Evolutionary conservation across 2,329 filamentous ascomycete genomes (phyloP).

Genomic region (Xylariaceae sp.): DNA sequence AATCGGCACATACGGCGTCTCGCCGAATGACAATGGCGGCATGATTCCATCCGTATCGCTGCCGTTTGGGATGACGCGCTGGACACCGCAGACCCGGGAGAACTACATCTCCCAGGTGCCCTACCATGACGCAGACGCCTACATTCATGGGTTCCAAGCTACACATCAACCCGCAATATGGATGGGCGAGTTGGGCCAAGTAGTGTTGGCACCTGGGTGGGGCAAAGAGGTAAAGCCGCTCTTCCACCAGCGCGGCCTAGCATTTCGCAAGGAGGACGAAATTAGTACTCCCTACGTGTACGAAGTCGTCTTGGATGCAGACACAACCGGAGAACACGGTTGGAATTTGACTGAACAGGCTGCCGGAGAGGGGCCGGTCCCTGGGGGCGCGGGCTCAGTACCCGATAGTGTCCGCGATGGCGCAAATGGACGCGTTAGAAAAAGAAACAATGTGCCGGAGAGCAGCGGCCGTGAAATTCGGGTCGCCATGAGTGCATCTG

Average conservation of each 20-base stretch:
- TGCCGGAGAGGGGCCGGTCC: conserved; percentile 39
- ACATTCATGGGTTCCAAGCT: conserved; percentile 52
- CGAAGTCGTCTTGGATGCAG: conserved; percentile 45
- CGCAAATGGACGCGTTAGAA: conserved; percentile 43
- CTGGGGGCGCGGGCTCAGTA: conserved; percentile 44
- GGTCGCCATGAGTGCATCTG: conserved; percentile 45
- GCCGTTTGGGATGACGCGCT: conserved; percentile 54
- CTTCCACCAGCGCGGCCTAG: conserved; percentile 46
- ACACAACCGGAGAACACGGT: conserved; percentile 36
- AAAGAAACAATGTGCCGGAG: conserved; percentile 18
- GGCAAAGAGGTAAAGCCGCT: conserved; percentile 33
- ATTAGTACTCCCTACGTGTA: conserved; percentile 49
- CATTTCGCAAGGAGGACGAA: conserved; percentile 48
- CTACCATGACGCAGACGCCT: conserved; percentile 46
- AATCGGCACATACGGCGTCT: conserved; percentile 38
- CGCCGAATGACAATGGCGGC: conserved; percentile 39
- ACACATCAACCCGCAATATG: conserved; percentile 56
- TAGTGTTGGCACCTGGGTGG: conserved; percentile 46
- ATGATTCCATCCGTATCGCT: conserved; percentile 43
- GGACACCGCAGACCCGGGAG: conserved; percentile 51
- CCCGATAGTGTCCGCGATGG: conserved; percentile 41
- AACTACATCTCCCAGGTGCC: conserved; percentile 54
- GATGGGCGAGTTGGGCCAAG: conserved; percentile 53
- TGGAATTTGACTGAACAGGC: conserved; percentile 41
- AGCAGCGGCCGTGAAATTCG: conserved; percentile 28